phyloP scores from a whole-genome alignment of 2,329 filamentous ascomycete species.

The Penicillium expansum region DNA sequence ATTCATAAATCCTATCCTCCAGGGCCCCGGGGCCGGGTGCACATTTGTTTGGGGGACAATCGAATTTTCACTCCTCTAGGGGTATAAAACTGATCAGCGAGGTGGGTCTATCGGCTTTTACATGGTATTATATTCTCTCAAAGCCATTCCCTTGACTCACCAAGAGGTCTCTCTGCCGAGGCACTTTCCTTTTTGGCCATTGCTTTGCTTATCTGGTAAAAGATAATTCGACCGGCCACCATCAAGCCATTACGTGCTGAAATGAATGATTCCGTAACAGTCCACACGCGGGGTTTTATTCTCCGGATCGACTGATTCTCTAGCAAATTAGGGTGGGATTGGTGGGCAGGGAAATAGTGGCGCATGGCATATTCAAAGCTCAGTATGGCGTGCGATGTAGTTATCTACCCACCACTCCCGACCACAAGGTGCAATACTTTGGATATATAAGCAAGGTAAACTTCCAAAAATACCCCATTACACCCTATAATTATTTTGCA shows the following conservation, averaged over 20 bases:
- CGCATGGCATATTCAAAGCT: conserved; percentile 9
- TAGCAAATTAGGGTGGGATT: neutral
- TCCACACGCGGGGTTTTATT: neutral
- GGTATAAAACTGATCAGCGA: neutral
- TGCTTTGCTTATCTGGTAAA: neutral
- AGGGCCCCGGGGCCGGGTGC: no score
- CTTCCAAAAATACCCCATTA: neutral
- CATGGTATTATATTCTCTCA: neutral
- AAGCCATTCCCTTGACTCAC: neutral
- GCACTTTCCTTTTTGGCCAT: neutral
- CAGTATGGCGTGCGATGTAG: conserved; percentile 17
- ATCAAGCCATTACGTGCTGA: neutral
- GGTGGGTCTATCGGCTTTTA: neutral
- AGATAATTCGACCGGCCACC: neutral
- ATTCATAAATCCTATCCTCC: no score
- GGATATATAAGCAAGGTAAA: neutral
- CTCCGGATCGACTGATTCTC: neutral
- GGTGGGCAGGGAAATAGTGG: neutral
- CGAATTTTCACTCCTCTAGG: no score
- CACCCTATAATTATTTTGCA: neutral
- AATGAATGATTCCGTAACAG: neutral
- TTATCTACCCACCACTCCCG: conserved; percentile 2
- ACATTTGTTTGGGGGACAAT: no score
- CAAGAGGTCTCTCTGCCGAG: neutral
- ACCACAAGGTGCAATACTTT: neutral